Percentiles rank a stretch among this genome's conserved stretches.
These are phyloP conservation scores for Coriolopsis trogii DNA, from an alignment of 1,284 basidiomycete genomes.

Conservation along the genomic window DNA sequence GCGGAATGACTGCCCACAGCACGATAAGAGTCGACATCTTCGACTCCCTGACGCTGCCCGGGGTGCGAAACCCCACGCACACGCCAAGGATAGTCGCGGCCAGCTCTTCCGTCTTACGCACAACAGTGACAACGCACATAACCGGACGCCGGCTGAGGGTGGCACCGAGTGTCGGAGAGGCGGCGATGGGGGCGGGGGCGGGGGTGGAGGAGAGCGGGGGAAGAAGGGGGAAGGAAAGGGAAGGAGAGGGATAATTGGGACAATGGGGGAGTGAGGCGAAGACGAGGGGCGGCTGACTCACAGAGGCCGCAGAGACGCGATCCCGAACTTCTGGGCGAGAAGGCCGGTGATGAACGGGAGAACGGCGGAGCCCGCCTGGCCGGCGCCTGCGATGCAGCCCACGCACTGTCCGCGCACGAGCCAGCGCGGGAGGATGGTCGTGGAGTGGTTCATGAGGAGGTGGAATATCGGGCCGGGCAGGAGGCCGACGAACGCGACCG, in stretches of 20 bases:
- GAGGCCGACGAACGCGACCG: slow-evolving; percentile 56
- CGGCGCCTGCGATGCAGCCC: slow-evolving; percentile 68
- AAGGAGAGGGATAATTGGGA: too few species aligned
- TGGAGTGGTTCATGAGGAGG: slow-evolving; percentile 61
- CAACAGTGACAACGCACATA: too few species aligned
- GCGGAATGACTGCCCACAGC: background rate
- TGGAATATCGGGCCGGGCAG: slow-evolving; percentile 60
- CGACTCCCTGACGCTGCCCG: too few species aligned
- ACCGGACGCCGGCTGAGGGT: too few species aligned
- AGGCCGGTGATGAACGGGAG: slow-evolving; percentile 70
- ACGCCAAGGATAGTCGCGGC: too few species aligned
- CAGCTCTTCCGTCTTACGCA: too few species aligned
- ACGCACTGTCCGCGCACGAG: slow-evolving; percentile 66
- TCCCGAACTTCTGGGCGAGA: slow-evolving; percentile 55
- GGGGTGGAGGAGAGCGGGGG: background rate
- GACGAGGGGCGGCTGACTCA: too few species aligned
- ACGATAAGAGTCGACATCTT: background rate
- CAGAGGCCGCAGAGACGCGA: slow-evolving; percentile 59
- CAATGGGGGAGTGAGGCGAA: too few species aligned
- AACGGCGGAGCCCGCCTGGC: slow-evolving; percentile 67
- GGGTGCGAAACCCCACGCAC: too few species aligned
- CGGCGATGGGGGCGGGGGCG: too few species aligned
- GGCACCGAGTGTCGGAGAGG: too few species aligned
- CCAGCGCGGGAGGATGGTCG: slow-evolving; percentile 60
- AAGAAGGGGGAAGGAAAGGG: slow-evolving; percentile 20